Percentiles rank a stretch among this genome's conserved stretches.
Conservation (phyloP, 2,329 filamentous ascomycete species). For the Alternaria sp. region DNA sequence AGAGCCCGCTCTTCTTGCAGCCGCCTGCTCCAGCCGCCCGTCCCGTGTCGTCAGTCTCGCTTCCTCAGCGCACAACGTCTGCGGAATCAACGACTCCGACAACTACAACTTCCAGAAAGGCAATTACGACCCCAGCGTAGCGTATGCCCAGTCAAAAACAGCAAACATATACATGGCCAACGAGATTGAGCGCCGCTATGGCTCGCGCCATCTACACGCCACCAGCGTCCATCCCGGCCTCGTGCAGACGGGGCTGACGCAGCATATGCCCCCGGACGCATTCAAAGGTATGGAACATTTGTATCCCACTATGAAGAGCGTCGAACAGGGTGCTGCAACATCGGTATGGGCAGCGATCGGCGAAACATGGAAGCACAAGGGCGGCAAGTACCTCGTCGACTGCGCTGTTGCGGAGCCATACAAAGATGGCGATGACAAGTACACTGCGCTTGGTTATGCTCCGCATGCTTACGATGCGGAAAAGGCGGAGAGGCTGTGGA, state of each 20-base stretch:
- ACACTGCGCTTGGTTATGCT: slow-evolving; percentile 27
- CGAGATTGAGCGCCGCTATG: slow-evolving; percentile 58
- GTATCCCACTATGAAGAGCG: slow-evolving; percentile 16
- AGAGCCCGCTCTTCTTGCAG: slow-evolving; percentile 46
- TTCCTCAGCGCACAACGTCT: slow-evolving; percentile 52
- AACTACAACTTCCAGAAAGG: slow-evolving; percentile 48
- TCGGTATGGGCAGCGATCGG: slow-evolving; percentile 54
- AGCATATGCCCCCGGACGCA: slow-evolving; percentile 2
- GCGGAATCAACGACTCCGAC: slow-evolving; percentile 43
- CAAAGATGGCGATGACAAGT: slow-evolving; percentile 13
- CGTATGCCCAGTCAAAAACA: slow-evolving; percentile 59
- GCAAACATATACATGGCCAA: slow-evolving; percentile 60
- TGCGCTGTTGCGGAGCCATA: slow-evolving; percentile 21
- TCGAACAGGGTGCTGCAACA: slow-evolving; percentile 58
- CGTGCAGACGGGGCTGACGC: slow-evolving; percentile 46
- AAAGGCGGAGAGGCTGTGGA: slow-evolving; percentile 42
- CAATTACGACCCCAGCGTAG: slow-evolving; percentile 45
- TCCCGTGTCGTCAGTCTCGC: slow-evolving; percentile 58
- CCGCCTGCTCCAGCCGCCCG: slow-evolving; percentile 47
- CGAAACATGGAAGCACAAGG: slow-evolving; percentile 54
- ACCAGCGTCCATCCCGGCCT: slow-evolving; percentile 57
- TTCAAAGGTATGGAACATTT: slow-evolving; percentile 2
- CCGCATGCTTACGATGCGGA: slow-evolving; percentile 33
- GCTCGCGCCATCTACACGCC: slow-evolving; percentile 53
- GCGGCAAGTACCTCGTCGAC: slow-evolving; percentile 56